Base-by-base conservation (phyloP, 106 monocot species). In the Allium sativum region DNA sequence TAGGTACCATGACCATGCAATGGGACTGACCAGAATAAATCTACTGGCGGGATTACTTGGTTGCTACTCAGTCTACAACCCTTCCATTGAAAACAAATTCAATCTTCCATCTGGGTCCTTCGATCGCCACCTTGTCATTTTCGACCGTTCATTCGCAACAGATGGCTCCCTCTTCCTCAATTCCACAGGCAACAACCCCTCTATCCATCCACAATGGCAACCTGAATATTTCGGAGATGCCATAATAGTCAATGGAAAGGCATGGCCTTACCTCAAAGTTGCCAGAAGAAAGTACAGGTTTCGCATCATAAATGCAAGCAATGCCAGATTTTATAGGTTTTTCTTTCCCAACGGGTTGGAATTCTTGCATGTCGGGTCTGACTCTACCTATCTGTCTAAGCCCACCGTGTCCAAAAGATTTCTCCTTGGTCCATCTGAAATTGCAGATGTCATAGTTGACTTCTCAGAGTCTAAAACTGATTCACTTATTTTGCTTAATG, bases 161-260 rank as follows among this genome's bases (percentile, higher is more conserved):
- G 82, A 95, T 52, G 95, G 95, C 64, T 76, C 90, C 52, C 57
- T 96, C 69, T 96, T 76, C 77, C 75, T 96, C 77, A 96, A 96
- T 66, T 53, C 70, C 64, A 91, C 86, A 2, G 95, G 96, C 14
- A 54, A 82, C 69, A 74, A 79, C 63, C 95, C 95, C 4, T 16
- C 19, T 44, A 75, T 90, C 64, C 95, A 94, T 72, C 94, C 91
- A 31, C 82, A 92, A 46, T 93, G 93, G 93, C 93, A 89, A 67
- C 95, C 95, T 7, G 95, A 95, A 77, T 95, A 87, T 73, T 95
- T 90, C 53, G 95, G 95, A 48, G 58, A 77, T 54, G 91, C 72
- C 56, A 74, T 96, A 59, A 57, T 85, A 54, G 96, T 88, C 76
- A 96, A 96, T 65, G 96, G 96, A 11, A 96, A 88, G 65, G 96